Evolutionary conservation across 805 yeast species (phyloP).

Genomic region (Starmerella apis): DNA sequence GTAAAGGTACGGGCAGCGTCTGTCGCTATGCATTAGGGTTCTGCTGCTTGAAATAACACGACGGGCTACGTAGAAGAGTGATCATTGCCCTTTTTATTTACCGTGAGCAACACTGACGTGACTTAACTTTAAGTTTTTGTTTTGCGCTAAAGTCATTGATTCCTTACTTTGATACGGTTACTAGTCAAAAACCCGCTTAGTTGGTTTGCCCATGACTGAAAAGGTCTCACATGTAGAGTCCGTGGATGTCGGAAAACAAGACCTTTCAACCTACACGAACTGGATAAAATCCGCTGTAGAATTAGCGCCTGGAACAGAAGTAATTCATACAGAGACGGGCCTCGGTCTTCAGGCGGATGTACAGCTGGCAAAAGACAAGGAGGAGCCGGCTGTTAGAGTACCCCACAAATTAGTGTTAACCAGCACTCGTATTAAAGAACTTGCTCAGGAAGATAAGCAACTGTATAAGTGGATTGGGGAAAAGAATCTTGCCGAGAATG

Average conservation of each 20-base stretch:
- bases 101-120: background rate
- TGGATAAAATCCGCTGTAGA: background rate
- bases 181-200: too few relatives aligned
- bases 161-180: background rate
- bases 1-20: background rate
- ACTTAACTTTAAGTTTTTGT: background rate
- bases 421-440: slow-evolving; percentile 7
- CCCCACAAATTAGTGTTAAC: slow-evolving; percentile 17
- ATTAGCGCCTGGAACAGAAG: background rate
- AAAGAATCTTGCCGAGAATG: slow-evolving; percentile 6
- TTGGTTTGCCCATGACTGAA: too few relatives aligned
- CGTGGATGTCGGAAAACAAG: too few relatives aligned
- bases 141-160: background rate
- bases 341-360: slow-evolving; percentile 2
- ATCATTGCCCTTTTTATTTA: background rate
- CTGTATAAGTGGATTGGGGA: slow-evolving; percentile 17
- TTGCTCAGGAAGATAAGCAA: slow-evolving; percentile 12
- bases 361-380: background rate
- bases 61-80: background rate
- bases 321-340: background rate
- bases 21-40: background rate
- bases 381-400: slow-evolving; percentile 10
- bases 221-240: too few relatives aligned
- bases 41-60: slow-evolving; percentile 1
- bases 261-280: background rate